Conservation (phyloP, 2,329 filamentous ascomycete genomes). For the Aspergillus piperis region DNA sequence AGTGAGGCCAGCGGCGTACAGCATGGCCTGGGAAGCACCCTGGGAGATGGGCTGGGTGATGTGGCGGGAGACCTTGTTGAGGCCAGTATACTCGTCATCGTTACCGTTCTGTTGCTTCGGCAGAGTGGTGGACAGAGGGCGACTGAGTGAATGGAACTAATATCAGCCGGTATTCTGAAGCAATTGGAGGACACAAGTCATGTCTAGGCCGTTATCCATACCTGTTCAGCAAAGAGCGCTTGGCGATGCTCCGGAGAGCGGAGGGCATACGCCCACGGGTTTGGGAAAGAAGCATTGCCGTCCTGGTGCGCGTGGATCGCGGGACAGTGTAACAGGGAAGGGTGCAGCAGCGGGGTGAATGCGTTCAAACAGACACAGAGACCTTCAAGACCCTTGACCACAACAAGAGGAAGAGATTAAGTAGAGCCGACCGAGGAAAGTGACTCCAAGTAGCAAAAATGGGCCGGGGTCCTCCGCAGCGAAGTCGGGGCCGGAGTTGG, state of each 20-base stretch:
- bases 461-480: conserved; percentile 8
- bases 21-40: conserved; percentile 97
- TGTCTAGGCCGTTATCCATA: conserved; percentile 3
- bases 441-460: conserved; percentile 8
- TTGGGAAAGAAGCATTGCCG: conserved; percentile 19
- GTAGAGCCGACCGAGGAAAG: neutral
- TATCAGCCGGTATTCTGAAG: neutral
- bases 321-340: neutral
- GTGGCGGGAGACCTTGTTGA: conserved; percentile 80
- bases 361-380: neutral
- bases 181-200: conserved; percentile 2
- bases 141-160: conserved; percentile 24
- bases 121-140: conserved; percentile 47
- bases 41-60: conserved; percentile 98
- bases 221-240: conserved; percentile 12
- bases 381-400: neutral
- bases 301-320: conserved; percentile 3
- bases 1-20: conserved; percentile 88
- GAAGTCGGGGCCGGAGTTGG: conserved; percentile 12
- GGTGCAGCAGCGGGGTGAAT: neutral
- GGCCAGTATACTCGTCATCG: conserved; percentile 52
- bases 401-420: neutral
- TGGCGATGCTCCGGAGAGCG: conserved; percentile 28
- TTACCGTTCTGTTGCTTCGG: conserved; percentile 43
- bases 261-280: conserved; percentile 29